These are phyloP conservation scores for Saccharomyces mikatae DNA, from an alignment of 805 yeast genomes.

Conservation along the genomic window DNA sequence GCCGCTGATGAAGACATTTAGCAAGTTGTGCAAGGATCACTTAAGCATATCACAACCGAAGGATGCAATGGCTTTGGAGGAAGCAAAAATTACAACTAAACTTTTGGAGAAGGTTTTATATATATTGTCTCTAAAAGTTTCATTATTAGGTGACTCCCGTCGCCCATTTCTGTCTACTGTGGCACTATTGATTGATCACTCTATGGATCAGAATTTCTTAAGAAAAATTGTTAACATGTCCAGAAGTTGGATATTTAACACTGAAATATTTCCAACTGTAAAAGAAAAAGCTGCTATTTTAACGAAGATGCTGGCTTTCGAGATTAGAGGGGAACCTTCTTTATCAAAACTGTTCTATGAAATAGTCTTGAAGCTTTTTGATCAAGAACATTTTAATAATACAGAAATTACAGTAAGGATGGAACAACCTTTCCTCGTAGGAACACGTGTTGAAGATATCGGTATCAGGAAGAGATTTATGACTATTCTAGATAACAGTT, in stretches of 20 bases:
- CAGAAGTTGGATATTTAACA: conserved; percentile 82
- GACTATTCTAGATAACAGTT: conserved; percentile 66
- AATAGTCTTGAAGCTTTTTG: conserved; percentile 81
- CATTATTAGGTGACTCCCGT: conserved; percentile 87
- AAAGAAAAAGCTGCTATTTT: conserved; percentile 94
- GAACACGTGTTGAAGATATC: conserved; percentile 77
- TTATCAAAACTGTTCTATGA: conserved; percentile 72
- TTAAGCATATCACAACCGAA: conserved; percentile 44
- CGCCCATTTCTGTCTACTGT: conserved; percentile 76
- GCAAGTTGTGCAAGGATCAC: conserved; percentile 84
- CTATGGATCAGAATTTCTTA: conserved; percentile 67
- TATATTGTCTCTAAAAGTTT: conserved; percentile 71
- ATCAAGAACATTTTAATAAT: conserved; percentile 64
- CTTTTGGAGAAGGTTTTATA: conserved; percentile 69
- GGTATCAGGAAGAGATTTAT: conserved; percentile 67
- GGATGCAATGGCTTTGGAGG: conserved; percentile 44
- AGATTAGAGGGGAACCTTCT: conserved; percentile 75
- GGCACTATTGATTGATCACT: conserved; percentile 85
- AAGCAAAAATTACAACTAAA: conserved; percentile 71
- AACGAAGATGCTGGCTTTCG: conserved; percentile 89
- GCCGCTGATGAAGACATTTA: conserved; percentile 74
- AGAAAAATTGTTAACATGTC: conserved; percentile 70
- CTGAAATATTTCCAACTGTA: conserved; percentile 84
- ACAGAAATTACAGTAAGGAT: conserved; percentile 87
- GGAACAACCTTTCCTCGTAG: conserved; percentile 94